Percentiles rank a stretch among this genome's conserved stretches.
phyloP scores from a whole-genome alignment of 1,284 basidiomycete genomes.

The Cryptococcus neoformans region DNA sequence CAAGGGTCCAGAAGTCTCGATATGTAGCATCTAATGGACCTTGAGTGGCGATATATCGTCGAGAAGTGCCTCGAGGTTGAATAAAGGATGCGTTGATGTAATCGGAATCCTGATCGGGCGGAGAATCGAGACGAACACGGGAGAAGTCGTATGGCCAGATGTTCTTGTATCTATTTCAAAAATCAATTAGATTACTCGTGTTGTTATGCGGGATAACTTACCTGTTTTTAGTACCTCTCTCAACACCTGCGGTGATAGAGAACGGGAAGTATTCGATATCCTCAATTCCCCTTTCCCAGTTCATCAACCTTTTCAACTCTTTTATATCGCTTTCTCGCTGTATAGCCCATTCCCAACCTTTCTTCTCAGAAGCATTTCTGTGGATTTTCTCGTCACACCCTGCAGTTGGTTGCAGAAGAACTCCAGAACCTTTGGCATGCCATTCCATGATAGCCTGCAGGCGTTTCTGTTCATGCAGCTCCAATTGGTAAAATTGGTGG shows the following conservation, averaged over 20 bases:
- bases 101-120: slow-evolving; percentile 62
- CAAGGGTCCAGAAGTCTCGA: slow-evolving; percentile 83
- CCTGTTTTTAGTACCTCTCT: slow-evolving; percentile 92
- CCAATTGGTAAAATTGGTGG: slow-evolving; percentile 81
- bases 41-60: slow-evolving; percentile 92
- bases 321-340: slow-evolving; percentile 19
- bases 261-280: slow-evolving; percentile 63
- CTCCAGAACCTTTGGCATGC: slow-evolving; percentile 58
- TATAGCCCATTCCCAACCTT: slow-evolving; percentile 16
- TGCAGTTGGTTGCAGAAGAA: slow-evolving; percentile 5
- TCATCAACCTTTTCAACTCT: slow-evolving; percentile 23
- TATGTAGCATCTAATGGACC: slow-evolving; percentile 89
- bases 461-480: slow-evolving; percentile 83
- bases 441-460: slow-evolving; percentile 90
- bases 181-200: not conserved
- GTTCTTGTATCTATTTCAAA: slow-evolving; percentile 59
- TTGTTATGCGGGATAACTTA: slow-evolving; percentile 45
- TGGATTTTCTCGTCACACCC: not conserved
- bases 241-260: slow-evolving; percentile 92
- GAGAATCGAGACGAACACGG: slow-evolving; percentile 66
- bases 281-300: slow-evolving; percentile 6
- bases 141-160: slow-evolving; percentile 89
- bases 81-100: slow-evolving; percentile 93
- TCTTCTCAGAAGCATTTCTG: not conserved
- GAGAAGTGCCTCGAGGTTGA: slow-evolving; percentile 73